Conservation (phyloP, 1,139 yeast genomes). For the Sugiyamaella neomexicana region DNA sequence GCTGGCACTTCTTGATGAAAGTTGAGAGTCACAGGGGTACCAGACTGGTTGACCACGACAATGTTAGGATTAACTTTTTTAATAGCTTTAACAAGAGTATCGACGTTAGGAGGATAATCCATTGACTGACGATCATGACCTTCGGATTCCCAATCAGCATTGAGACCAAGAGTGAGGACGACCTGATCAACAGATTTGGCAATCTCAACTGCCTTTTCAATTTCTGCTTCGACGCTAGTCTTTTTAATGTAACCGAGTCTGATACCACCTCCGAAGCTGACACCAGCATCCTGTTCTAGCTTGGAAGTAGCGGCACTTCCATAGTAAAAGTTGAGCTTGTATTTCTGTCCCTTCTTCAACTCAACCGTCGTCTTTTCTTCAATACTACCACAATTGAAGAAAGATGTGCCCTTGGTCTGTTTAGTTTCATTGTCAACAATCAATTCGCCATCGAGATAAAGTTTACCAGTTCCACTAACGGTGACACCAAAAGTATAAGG, state of each 20-base stretch:
- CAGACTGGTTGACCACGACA: conserved; percentile 59
- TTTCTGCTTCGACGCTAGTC: conserved; percentile 35
- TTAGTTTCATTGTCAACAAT: conserved; percentile 58
- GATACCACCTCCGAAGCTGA: conserved; percentile 43
- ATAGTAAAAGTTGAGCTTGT: conserved; percentile 50
- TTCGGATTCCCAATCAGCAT: conserved; percentile 54
- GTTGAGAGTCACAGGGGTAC: conserved; percentile 63
- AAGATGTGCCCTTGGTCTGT: conserved; percentile 52
- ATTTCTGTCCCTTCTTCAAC: conserved; percentile 47
- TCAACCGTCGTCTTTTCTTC: conserved; percentile 47
- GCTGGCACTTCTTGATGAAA: conserved; percentile 53
- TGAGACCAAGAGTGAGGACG: conserved; percentile 48
- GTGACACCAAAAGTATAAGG: conserved; percentile 54
- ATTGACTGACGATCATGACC: conserved; percentile 50
- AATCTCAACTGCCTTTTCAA: conserved; percentile 44
- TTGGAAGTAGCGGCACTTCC: conserved; percentile 53
- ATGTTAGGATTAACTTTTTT: conserved; percentile 52
- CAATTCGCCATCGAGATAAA: conserved; percentile 53
- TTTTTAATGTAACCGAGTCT: conserved; percentile 27
- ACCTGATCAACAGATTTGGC: conserved; percentile 53
- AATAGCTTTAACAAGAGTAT: conserved; percentile 50
- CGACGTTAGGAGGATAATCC: conserved; percentile 52
- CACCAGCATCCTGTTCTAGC: conserved; percentile 34
- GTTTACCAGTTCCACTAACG: conserved; percentile 54
- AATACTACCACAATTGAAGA: conserved; percentile 53